Percentiles rank a stretch among this genome's conserved stretches.
These are phyloP conservation scores for Chytriomyces hyalinus DNA, from an alignment of 192 early-diverging fungal genomes.

Conservation along the genomic window DNA sequence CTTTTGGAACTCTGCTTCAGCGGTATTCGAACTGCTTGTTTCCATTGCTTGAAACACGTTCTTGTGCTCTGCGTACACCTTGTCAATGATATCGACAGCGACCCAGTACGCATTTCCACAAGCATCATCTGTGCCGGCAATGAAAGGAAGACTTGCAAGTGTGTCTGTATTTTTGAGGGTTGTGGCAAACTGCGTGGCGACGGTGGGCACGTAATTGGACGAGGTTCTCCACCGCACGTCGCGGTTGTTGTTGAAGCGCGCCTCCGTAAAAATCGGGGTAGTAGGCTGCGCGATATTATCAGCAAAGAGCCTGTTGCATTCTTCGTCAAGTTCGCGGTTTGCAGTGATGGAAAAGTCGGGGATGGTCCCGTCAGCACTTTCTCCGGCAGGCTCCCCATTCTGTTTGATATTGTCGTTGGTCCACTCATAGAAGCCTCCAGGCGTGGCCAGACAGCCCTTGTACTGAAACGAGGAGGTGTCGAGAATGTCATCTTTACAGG, in stretches of 20 bases:
- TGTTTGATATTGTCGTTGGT: not conserved
- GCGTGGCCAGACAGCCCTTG: conserved; percentile 33
- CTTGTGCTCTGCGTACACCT: not conserved
- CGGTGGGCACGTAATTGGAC: conserved; percentile 22
- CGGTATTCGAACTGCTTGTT: not conserved
- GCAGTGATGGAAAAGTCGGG: conserved; percentile 22
- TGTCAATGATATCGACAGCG: conserved; percentile 16
- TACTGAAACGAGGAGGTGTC: conserved; percentile 21
- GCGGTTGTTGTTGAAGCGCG: conserved; percentile 25
- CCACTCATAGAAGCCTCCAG: conserved; percentile 26
- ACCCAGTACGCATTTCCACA: conserved; percentile 35
- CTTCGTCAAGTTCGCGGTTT: conserved; percentile 27
- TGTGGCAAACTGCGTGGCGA: conserved; percentile 19
- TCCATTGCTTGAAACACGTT: conserved; percentile 15
- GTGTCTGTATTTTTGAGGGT: not conserved
- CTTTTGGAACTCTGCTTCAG: not conserved
- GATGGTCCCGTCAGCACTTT: not conserved
- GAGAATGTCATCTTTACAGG: conserved; percentile 10
- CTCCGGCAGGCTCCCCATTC: not conserved
- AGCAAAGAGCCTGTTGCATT: conserved; percentile 16
- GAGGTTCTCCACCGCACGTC: conserved; percentile 27
- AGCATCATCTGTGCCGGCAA: conserved; percentile 20
- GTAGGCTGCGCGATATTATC: not conserved
- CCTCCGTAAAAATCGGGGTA: not conserved
- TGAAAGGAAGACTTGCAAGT: not conserved